Evolutionary conservation across 768 basidiomycete species (phyloP).

Genomic region (Psilocybe sp.): DNA sequence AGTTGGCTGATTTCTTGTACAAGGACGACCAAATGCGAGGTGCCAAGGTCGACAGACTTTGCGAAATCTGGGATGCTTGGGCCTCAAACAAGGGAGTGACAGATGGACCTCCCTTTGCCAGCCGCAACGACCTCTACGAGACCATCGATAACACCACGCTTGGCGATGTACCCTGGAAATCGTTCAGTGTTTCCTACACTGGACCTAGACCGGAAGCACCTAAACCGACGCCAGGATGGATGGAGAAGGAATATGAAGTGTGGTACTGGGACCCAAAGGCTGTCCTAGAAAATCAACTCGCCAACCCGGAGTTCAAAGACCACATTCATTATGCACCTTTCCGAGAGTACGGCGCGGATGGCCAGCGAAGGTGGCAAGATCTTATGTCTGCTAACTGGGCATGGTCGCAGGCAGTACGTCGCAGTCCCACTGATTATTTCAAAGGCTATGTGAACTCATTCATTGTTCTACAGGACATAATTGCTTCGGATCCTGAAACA

Average conservation of each 20-base stretch:
- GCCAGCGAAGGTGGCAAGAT: slow-evolving; percentile 24
- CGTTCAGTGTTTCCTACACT: slow-evolving; percentile 26
- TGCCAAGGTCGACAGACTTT: no score
- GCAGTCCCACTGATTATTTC: not conserved
- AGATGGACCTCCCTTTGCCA: slow-evolving; percentile 27
- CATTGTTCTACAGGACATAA: slow-evolving; percentile 23
- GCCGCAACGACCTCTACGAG: slow-evolving; percentile 25
- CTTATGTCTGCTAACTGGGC: slow-evolving; percentile 41
- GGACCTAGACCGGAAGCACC: slow-evolving; percentile 15
- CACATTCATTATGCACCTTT: slow-evolving; percentile 30
- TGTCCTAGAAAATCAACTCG: slow-evolving; percentile 26
- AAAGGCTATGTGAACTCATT: no score
- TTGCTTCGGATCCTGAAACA: slow-evolving; percentile 19
- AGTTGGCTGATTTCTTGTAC: no score
- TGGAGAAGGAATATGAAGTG: slow-evolving; percentile 22
- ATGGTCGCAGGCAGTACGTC: slow-evolving; percentile 39
- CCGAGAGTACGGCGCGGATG: slow-evolving; percentile 19
- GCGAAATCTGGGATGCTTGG: no score
- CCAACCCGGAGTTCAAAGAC: slow-evolving; percentile 35
- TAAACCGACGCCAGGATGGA: slow-evolving; percentile 32
- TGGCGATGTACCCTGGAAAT: slow-evolving; percentile 35
- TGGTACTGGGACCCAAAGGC: slow-evolving; percentile 28
- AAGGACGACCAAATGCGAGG: no score
- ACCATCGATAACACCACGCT: slow-evolving; percentile 32
- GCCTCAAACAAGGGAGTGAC: no score